phyloP scores from a whole-genome alignment of 768 basidiomycete species.

The Gloeophyllum trabeum region DNA sequence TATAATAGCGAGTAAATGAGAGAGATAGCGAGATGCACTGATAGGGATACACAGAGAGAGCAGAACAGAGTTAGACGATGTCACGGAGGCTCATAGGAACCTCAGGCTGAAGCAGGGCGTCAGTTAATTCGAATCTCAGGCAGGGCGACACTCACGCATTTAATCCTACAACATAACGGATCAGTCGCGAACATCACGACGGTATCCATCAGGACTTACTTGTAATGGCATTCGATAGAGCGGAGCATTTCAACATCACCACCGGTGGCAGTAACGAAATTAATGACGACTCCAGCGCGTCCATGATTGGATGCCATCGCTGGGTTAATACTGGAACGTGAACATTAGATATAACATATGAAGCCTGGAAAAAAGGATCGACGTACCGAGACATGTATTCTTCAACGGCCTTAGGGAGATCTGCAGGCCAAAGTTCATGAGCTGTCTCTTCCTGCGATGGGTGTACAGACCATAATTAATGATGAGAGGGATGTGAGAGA shows the following conservation, averaged over 20 bases:
- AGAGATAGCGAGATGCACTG: slow-evolving; percentile 20
- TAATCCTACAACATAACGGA: slow-evolving; percentile 23
- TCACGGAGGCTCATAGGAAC: slow-evolving; percentile 86
- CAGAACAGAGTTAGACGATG: slow-evolving; percentile 56
- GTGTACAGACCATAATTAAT: slow-evolving; percentile 79
- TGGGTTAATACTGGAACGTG: slow-evolving; percentile 54
- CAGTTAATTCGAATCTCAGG: slow-evolving; percentile 11
- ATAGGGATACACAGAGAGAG: slow-evolving; percentile 76
- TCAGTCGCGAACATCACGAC: slow-evolving; percentile 3
- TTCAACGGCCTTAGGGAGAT: slow-evolving; percentile 90
- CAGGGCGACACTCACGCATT: slow-evolving; percentile 51
- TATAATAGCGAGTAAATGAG: slow-evolving; percentile 18
- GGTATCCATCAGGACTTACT: slow-evolving; percentile 32
- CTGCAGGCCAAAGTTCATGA: slow-evolving; percentile 22
- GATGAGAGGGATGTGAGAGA: slow-evolving; percentile 83
- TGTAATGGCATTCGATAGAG: slow-evolving; percentile 98
- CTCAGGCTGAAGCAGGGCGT: slow-evolving; percentile 51
- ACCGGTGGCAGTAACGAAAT: slow-evolving; percentile 95
- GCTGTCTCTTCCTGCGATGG: no score
- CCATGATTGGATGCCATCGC: slow-evolving; percentile 79
- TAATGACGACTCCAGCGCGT: slow-evolving; percentile 87
- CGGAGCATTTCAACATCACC: slow-evolving; percentile 98
- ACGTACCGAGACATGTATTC: slow-evolving; percentile 90
- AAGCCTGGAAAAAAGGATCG: not conserved
- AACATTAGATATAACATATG: slow-evolving; percentile 7